Evolutionary conservation across 331 rosid genomes (phyloP).

Genomic region (Malus hybrid): DNA sequence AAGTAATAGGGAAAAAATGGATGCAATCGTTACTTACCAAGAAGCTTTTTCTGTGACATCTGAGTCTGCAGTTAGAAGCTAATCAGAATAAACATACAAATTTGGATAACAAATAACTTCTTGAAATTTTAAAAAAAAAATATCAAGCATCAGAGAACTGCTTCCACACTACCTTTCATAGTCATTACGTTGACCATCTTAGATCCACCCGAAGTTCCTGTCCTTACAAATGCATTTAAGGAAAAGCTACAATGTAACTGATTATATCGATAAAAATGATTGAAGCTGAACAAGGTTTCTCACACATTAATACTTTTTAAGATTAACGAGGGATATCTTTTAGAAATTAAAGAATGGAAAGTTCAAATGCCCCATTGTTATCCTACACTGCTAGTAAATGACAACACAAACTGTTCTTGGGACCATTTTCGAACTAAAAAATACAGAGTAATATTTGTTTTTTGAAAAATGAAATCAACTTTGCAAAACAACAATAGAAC

Average conservation of each 20-base stretch:
- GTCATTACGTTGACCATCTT: not conserved
- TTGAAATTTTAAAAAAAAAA: not conserved
- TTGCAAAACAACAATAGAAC: not conserved
- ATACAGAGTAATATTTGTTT: not conserved
- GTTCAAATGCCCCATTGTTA: no score
- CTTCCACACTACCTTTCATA: not conserved
- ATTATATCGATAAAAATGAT: not conserved
- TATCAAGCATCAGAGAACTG: not conserved
- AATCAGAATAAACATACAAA: not conserved
- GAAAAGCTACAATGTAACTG: not conserved
- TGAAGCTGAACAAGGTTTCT: not conserved
- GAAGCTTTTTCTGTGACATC: constrained; percentile 34
- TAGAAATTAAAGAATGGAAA: not conserved
- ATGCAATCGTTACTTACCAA: constrained; percentile 42
- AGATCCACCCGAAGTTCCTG: not conserved
- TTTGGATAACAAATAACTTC: not conserved
- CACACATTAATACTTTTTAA: not conserved
- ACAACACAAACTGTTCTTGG: not conserved
- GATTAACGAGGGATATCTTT: not conserved
- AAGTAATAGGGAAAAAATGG: constrained; percentile 8
- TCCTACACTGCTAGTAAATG: not conserved
- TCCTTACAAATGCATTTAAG: not conserved
- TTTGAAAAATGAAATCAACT: not conserved
- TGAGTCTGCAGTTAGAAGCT: constrained; percentile 21
- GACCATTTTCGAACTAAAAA: not conserved